A percentile compares a stretch with the other conserved stretches of the same genome.
phyloP scores from a whole-genome alignment of 2,329 filamentous ascomycete genomes.

The Sporothrix variecibatus region DNA sequence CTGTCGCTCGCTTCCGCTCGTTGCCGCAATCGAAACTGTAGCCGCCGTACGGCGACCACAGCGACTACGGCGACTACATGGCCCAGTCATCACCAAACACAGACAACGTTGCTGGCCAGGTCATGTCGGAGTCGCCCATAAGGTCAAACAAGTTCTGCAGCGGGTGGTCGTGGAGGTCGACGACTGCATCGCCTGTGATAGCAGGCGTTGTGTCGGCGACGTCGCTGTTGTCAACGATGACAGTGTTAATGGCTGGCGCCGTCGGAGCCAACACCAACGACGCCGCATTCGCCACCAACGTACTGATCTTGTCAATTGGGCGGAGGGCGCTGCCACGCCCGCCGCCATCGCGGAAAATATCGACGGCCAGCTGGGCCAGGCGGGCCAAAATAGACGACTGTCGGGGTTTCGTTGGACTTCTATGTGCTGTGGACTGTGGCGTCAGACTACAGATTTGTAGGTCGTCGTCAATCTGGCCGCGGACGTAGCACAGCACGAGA shows the following conservation, averaged over 20 bases:
- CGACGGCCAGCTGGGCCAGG: conserved; percentile 10
- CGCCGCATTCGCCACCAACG: conserved; percentile 14
- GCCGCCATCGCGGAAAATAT: not conserved
- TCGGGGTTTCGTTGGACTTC: not conserved
- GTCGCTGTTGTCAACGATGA: not conserved
- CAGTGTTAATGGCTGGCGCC: not conserved
- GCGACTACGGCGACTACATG: not conserved
- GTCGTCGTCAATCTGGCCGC: conserved; percentile 6
- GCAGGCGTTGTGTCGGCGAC: not conserved
- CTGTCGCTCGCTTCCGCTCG: not conserved
- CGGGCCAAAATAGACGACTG: not conserved
- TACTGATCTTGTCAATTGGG: conserved; percentile 12
- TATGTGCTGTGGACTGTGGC: not conserved
- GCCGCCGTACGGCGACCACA: not conserved
- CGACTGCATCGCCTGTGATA: not conserved
- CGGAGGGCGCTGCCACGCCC: not conserved
- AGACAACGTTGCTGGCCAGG: not conserved
- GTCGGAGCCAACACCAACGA: not conserved
- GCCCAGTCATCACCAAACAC: not conserved
- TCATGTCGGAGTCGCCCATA: not conserved
- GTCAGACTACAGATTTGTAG: conserved; percentile 14
- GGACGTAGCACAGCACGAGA: conserved; percentile 11
- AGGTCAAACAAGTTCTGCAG: conserved; percentile 8
- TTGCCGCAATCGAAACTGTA: no score
- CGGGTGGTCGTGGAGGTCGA: not conserved